Conservation (phyloP, 2,329 filamentous ascomycete genomes). For the Penicillium concentricum region DNA sequence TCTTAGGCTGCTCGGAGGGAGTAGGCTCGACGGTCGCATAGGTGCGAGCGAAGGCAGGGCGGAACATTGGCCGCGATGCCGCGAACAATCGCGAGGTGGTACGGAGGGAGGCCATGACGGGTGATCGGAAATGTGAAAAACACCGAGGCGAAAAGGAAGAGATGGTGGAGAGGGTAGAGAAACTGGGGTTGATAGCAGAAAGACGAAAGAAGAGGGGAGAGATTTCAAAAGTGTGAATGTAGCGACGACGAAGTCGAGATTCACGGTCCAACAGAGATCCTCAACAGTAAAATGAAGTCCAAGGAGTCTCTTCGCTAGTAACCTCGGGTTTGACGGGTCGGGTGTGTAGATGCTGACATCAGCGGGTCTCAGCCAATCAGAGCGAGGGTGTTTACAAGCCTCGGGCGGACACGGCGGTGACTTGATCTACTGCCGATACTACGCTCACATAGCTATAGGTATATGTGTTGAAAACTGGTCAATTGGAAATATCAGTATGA, state of each 20-base stretch:
- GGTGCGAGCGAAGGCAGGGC: slow-evolving; percentile 43
- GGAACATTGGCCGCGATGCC: slow-evolving; percentile 44
- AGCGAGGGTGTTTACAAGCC: slow-evolving; percentile 35
- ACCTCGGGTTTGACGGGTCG: slow-evolving; percentile 39
- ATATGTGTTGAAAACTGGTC: background rate
- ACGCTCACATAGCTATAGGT: background rate
- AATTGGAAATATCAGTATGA: background rate
- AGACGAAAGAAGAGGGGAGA: slow-evolving; percentile 2
- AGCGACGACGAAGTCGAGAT: slow-evolving; percentile 6
- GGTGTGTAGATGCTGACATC: slow-evolving; percentile 32
- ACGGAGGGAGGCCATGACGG: slow-evolving; percentile 51
- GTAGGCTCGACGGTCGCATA: slow-evolving; percentile 59
- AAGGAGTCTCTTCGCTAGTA: slow-evolving; percentile 31
- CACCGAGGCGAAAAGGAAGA: slow-evolving; percentile 10
- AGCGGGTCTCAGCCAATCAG: slow-evolving; percentile 29
- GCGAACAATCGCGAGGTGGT: slow-evolving; percentile 48
- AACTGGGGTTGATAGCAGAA: slow-evolving; percentile 1
- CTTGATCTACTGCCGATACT: slow-evolving; percentile 8
- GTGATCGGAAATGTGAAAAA: slow-evolving; percentile 11
- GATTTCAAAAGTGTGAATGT: background rate
- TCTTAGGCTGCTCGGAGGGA: slow-evolving; percentile 56
- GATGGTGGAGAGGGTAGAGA: background rate
- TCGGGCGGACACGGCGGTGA: slow-evolving; percentile 39
- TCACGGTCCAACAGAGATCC: slow-evolving; percentile 14
- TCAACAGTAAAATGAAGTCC: slow-evolving; percentile 25